These are phyloP conservation scores for Periconia macrospinosa DNA, from an alignment of 2,329 filamentous ascomycete genomes.

Conservation along the genomic window DNA sequence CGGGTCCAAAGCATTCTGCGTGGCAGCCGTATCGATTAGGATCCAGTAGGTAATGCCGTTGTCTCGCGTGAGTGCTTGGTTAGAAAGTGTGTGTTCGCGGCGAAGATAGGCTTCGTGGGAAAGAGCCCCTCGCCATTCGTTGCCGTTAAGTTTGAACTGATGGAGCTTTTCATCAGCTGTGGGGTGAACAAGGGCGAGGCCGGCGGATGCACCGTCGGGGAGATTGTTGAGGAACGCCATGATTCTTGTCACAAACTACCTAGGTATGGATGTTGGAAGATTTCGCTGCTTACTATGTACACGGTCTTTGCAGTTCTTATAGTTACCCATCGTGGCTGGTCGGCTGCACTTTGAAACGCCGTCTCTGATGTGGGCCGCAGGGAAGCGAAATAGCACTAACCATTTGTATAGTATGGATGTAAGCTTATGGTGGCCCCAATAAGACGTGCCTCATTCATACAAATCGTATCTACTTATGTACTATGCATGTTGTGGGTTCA, in stretches of 20 bases:
- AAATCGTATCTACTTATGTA: background rate
- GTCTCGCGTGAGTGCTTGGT: slow-evolving; percentile 56
- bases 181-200: slow-evolving; percentile 57
- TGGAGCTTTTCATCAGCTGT: slow-evolving; percentile 57
- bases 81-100: slow-evolving; percentile 57
- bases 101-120: slow-evolving; percentile 58
- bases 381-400: slow-evolving; percentile 25
- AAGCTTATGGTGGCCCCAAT: too few species aligned
- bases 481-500: too few species aligned
- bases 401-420: background rate
- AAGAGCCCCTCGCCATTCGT: slow-evolving; percentile 61
- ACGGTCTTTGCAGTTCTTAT: background rate
- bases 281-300: too few species aligned
- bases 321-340: background rate
- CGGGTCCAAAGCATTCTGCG: slow-evolving; percentile 39
- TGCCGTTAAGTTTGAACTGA: slow-evolving; percentile 57
- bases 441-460: too few species aligned
- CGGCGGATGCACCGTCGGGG: slow-evolving; percentile 53
- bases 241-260: background rate
- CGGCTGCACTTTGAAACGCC: slow-evolving; percentile 7
- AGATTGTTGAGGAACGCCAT: slow-evolving; percentile 41
- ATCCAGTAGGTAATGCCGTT: slow-evolving; percentile 63
- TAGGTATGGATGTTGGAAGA: too few species aligned
- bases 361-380: slow-evolving; percentile 32
- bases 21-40: slow-evolving; percentile 52